Conservation (phyloP, 164 flowering plant genomes). For the Aristolochia fimbriata region DNA sequence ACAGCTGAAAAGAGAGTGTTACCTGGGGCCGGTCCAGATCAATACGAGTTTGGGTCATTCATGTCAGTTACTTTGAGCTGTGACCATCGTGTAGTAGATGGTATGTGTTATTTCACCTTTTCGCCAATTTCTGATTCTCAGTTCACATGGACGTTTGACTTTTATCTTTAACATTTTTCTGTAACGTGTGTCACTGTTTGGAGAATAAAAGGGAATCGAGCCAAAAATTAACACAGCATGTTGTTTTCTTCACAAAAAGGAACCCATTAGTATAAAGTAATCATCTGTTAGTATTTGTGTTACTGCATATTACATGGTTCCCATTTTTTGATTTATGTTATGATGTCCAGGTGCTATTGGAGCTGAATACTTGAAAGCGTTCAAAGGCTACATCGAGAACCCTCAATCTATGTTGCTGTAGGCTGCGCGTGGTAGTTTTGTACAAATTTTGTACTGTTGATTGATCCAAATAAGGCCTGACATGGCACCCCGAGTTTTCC, state of each 20-base stretch:
- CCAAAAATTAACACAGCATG: no score
- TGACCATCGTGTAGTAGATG: conserved; percentile 97
- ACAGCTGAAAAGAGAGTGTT: conserved; percentile 55
- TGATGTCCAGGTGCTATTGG: conserved; percentile 83
- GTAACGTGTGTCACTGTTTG: no score
- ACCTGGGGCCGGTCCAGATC: conserved; percentile 55
- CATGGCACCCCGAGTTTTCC: background rate
- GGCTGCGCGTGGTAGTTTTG: conserved; percentile 2
- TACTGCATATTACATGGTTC: background rate
- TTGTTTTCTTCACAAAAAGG: no score
- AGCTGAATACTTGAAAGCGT: conserved; percentile 88
- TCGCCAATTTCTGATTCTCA: no score
- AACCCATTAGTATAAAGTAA: background rate
- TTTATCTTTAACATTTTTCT: no score
- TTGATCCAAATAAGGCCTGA: conserved; percentile 6
- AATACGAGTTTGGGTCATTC: conserved; percentile 66
- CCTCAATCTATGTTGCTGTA: conserved; percentile 84
- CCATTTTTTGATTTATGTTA: background rate
- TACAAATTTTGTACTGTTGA: conserved; percentile 3
- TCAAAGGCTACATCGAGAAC: conserved; percentile 83
- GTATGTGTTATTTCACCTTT: conserved; percentile 14
- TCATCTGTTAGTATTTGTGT: background rate
- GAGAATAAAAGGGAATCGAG: no score
- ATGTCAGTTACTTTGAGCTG: conserved; percentile 93
- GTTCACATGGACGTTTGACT: no score